phyloP scores from a whole-genome alignment of 345 rosid species.

The Clausena lansium region DNA sequence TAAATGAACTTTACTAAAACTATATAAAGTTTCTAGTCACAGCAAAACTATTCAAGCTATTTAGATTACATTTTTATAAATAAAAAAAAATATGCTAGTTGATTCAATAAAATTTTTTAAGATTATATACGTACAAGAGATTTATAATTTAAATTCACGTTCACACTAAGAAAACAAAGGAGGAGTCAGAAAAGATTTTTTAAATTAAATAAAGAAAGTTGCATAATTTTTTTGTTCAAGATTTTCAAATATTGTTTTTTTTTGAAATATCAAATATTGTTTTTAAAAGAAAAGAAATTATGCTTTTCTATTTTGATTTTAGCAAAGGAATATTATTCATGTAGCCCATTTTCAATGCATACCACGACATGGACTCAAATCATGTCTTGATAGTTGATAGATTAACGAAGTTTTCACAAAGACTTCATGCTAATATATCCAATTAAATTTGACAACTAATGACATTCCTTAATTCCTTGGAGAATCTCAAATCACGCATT shows the following conservation, averaged over 20 bases:
- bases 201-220: not conserved
- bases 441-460: not conserved
- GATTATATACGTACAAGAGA: no score
- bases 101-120: no score
- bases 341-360: constrained; percentile 13
- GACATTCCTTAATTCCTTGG: not conserved
- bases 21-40: not conserved
- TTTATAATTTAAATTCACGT: no score
- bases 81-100: no score
- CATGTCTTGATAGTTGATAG: not conserved
- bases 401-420: not conserved
- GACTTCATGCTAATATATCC: not conserved
- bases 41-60: no score
- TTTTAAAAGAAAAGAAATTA: not conserved
- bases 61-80: no score
- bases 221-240: no score
- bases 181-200: no score
- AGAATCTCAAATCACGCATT: not conserved
- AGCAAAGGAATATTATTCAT: constrained; percentile 8
- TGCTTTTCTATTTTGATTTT: not conserved
- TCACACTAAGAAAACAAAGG: no score
- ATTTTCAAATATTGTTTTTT: not conserved
- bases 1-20: not conserved
- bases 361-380: constrained; percentile 12
- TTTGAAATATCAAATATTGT: not conserved